phyloP scores from a whole-genome alignment of 2,329 filamentous ascomycete genomes.

The Xylaria sp. region DNA sequence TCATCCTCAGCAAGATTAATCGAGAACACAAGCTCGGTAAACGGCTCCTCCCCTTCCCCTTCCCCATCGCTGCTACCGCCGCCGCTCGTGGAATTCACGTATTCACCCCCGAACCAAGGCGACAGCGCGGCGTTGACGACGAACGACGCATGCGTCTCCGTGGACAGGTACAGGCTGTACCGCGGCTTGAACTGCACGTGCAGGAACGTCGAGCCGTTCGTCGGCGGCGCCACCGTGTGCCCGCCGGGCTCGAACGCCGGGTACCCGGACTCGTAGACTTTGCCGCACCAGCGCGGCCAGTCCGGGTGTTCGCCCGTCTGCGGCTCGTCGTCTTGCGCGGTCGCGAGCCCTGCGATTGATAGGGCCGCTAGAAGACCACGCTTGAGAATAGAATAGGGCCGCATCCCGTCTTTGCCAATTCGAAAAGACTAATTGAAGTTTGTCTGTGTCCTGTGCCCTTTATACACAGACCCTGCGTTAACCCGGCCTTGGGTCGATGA shows the following conservation, averaged over 20 bases:
- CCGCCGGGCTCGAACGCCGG: slow-evolving; percentile 60
- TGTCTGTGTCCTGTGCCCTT: background rate
- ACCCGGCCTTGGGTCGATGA: background rate
- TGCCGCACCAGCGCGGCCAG: slow-evolving; percentile 61
- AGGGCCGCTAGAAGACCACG: slow-evolving; percentile 21
- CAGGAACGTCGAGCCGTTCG: slow-evolving; percentile 50
- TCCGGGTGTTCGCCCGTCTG: slow-evolving; percentile 55
- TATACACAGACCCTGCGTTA: background rate
- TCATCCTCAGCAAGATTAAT: slow-evolving; percentile 51
- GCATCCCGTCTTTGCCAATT: slow-evolving; percentile 10
- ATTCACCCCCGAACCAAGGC: slow-evolving; percentile 54
- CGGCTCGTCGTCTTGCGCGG: slow-evolving; percentile 44
- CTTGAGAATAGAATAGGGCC: background rate
- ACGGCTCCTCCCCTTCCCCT: slow-evolving; percentile 32
- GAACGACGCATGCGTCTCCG: slow-evolving; percentile 55
- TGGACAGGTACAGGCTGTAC: slow-evolving; percentile 59
- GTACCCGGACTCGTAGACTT: slow-evolving; percentile 58
- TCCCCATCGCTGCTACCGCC: slow-evolving; percentile 30
- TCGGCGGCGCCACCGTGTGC: slow-evolving; percentile 53
- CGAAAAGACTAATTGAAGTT: background rate
- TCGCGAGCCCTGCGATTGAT: background rate
- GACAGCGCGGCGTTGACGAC: slow-evolving; percentile 58
- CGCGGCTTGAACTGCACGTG: slow-evolving; percentile 59
- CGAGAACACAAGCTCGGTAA: slow-evolving; percentile 50
- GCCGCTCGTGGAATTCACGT: slow-evolving; percentile 46